Conservation (phyloP, 2,329 filamentous ascomycete species). For the Ophiostoma sp. region DNA sequence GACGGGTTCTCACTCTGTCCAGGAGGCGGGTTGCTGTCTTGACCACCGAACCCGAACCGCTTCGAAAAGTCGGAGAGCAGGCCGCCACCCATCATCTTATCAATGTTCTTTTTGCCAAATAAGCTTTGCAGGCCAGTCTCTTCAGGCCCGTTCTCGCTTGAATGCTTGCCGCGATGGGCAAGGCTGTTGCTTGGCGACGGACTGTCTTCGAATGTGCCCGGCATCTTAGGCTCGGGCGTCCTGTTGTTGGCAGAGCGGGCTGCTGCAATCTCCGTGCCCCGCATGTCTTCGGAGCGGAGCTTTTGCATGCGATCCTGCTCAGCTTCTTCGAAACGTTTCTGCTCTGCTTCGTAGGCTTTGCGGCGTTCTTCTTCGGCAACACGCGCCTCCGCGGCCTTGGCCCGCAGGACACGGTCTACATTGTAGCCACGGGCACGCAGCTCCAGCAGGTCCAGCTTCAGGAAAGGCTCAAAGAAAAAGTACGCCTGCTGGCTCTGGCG, state of each 20-base stretch:
- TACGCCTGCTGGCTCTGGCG: conserved; percentile 84
- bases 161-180: background rate
- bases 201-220: conserved; percentile 59
- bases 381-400: conserved; percentile 79
- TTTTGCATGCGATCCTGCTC: conserved; percentile 34
- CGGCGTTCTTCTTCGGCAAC: conserved; percentile 79
- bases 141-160: background rate
- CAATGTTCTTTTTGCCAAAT: conserved; percentile 5
- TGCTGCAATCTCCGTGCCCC: conserved; percentile 5
- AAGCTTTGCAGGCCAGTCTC: conserved; percentile 3
- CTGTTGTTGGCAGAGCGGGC: background rate
- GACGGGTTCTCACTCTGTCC: background rate
- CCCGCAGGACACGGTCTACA: conserved; percentile 85
- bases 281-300: background rate
- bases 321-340: conserved; percentile 56
- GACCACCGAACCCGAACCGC: background rate
- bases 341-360: conserved; percentile 67
- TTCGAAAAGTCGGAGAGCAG: conserved; percentile 3
- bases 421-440: conserved; percentile 89
- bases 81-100: conserved; percentile 32
- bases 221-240: conserved; percentile 49
- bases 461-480: conserved; percentile 82
- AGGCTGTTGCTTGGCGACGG: conserved; percentile 5
- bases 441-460: conserved; percentile 77
- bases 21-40: background rate